phyloP scores from a whole-genome alignment of 169 alveolate species.

The Cryptosporidium ryanae region DNA sequence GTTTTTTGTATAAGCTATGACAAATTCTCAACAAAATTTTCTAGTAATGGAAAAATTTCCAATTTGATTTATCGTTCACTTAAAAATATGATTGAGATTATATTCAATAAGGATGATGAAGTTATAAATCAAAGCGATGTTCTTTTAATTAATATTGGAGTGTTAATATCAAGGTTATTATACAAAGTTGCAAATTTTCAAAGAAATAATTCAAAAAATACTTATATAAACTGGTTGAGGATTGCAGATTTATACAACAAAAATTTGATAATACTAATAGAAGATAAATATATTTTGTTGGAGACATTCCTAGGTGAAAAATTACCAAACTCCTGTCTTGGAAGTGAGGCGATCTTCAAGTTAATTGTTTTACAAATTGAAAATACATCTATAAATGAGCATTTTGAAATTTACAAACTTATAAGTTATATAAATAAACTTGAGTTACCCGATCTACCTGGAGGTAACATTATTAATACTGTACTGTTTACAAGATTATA shows the following conservation, averaged over 20 bases:
- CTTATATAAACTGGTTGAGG: background rate
- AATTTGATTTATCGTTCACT: no score
- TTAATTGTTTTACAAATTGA: slow-evolving; percentile 9
- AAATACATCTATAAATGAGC: background rate
- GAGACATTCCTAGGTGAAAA: slow-evolving; percentile 3
- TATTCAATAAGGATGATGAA: background rate
- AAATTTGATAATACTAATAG: slow-evolving; percentile 11
- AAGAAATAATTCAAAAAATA: background rate
- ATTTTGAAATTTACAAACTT: background rate
- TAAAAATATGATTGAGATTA: no score
- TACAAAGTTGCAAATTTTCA: background rate
- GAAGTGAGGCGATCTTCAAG: background rate
- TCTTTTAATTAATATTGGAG: slow-evolving; percentile 7
- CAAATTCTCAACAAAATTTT: no score
- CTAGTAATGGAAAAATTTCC: no score
- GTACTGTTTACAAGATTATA: slow-evolving; percentile 8
- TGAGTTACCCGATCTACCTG: background rate
- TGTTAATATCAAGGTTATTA: slow-evolving; percentile 26
- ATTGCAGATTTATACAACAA: slow-evolving; percentile 31
- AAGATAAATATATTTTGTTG: slow-evolving; percentile 26
- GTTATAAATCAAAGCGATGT: slow-evolving; percentile 2
- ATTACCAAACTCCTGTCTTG: background rate
- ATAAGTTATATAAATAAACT: background rate
- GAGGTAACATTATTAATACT: background rate
- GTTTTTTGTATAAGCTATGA: background rate